phyloP scores from a whole-genome alignment of 73 alveolate species.

The Paraurostyla sp. region DNA sequence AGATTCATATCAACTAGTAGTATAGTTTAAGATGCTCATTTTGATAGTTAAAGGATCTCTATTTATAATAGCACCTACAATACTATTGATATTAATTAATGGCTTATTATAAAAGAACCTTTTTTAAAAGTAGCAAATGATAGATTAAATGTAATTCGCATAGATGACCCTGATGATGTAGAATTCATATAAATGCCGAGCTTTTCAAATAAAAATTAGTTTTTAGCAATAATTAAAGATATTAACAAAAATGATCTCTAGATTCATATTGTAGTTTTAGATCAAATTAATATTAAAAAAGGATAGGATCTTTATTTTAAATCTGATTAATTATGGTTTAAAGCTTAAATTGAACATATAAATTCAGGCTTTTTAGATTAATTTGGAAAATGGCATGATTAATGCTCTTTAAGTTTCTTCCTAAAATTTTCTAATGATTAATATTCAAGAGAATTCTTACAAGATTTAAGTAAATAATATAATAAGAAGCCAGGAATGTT shows the following conservation, averaged over 20 bases:
- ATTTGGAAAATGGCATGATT: not conserved
- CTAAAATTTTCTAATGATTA: not conserved
- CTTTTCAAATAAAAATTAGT: not conserved
- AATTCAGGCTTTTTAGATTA: not conserved
- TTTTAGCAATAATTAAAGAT: not conserved
- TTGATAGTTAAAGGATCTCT: not conserved
- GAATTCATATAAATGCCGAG: not conserved
- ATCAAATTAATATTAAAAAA: not conserved
- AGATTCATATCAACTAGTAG: not conserved
- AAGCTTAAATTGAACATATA: not conserved
- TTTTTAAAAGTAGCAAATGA: not conserved
- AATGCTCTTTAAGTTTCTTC: not conserved
- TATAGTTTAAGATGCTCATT: not conserved
- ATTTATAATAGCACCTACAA: not conserved
- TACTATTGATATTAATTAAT: not conserved
- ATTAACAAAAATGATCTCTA: not conserved
- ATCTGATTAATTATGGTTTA: not conserved
- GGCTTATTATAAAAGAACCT: constrained; percentile 1
- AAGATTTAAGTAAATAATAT: not conserved
- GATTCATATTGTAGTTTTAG: not conserved
- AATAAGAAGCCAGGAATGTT: not conserved
- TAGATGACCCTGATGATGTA: not conserved
- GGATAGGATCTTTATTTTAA: not conserved
- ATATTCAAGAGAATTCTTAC: not conserved
- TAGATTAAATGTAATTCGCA: not conserved